phyloP scores from a whole-genome alignment of 2,329 filamentous ascomycete species.

The Aspergillus pseudoglaucus region DNA sequence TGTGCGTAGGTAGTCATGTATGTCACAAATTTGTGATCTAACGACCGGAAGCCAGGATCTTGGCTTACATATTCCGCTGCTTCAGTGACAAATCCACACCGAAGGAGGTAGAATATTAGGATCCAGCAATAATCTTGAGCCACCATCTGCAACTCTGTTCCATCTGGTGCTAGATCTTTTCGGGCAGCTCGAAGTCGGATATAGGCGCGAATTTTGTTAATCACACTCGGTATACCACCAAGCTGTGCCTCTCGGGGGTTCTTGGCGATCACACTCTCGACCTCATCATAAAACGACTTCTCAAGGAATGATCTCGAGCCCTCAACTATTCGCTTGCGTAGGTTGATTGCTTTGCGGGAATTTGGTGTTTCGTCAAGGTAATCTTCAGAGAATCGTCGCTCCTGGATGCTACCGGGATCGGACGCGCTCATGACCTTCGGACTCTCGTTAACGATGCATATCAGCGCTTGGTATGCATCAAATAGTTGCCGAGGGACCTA shows the following conservation, averaged over 20 bases:
- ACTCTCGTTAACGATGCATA: conserved; percentile 70
- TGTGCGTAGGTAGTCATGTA: conserved; percentile 82
- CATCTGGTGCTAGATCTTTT: conserved; percentile 78
- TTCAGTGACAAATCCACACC: conserved; percentile 76
- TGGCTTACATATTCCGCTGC: conserved; percentile 81
- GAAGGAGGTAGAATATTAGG: conserved; percentile 82
- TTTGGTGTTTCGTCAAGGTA: conserved; percentile 71
- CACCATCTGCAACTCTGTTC: conserved; percentile 70
- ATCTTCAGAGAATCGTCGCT: conserved; percentile 67
- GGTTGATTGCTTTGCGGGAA: conserved; percentile 56
- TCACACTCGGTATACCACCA: conserved; percentile 77
- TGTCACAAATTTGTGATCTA: conserved; percentile 81
- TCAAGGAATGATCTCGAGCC: conserved; percentile 78
- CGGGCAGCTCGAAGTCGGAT: conserved; percentile 72
- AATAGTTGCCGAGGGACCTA: conserved; percentile 67
- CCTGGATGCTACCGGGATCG: conserved; percentile 60
- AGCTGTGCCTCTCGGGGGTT: conserved; percentile 84
- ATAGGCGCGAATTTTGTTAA: conserved; percentile 89
- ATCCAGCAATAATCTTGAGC: conserved; percentile 87
- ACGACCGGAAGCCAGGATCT: conserved; percentile 72
- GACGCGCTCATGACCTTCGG: conserved; percentile 52
- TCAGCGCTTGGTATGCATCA: conserved; percentile 75
- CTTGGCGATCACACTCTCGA: conserved; percentile 71
- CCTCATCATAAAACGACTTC: conserved; percentile 67
- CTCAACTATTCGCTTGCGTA: conserved; percentile 72